A percentile compares a stretch with the other conserved stretches of the same genome.
Evolutionary conservation across 805 yeast genomes (phyloP).

Genomic region (Candida endomychidarum): DNA sequence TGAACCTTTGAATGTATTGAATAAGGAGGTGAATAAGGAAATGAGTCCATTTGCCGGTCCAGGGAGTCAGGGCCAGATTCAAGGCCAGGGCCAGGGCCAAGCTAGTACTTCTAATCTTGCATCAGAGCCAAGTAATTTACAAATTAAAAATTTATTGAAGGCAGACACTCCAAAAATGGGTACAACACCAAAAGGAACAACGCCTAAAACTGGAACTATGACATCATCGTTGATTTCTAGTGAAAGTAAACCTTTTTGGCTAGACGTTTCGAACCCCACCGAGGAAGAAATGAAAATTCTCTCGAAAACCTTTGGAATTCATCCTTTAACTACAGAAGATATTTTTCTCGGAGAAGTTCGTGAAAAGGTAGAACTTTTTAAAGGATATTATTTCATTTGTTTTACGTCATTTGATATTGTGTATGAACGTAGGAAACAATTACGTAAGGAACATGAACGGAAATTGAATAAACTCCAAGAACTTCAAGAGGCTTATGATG

Average conservation of each 20-base stretch:
- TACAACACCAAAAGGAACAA: neutral
- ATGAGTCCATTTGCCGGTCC: too few relatives aligned
- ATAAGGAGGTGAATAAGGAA: neutral
- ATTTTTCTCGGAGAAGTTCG: conserved; percentile 90
- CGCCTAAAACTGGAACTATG: conserved; percentile 13
- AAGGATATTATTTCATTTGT: conserved; percentile 88
- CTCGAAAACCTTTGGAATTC: conserved; percentile 89
- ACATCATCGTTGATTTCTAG: conserved; percentile 4
- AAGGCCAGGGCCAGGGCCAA: too few relatives aligned
- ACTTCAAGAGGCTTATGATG: conserved; percentile 25
- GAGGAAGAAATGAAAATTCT: conserved; percentile 95
- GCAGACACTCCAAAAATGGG: too few relatives aligned
- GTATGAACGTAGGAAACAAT: conserved; percentile 61
- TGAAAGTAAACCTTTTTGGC: conserved; percentile 56
- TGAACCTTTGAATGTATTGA: neutral
- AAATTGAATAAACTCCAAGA: conserved; percentile 39
- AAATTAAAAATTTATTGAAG: conserved; percentile 4
- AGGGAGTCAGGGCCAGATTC: too few relatives aligned
- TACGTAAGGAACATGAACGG: conserved; percentile 47
- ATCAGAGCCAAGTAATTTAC: conserved; percentile 1
- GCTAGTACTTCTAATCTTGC: neutral
- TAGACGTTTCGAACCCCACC: conserved; percentile 88
- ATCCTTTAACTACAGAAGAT: conserved; percentile 95
- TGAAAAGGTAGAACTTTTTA: conserved; percentile 91
- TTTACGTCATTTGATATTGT: conserved; percentile 66